A percentile compares a stretch with the other conserved stretches of the same genome.
These are phyloP conservation scores for Phylloporus rhodoxanthus DNA, from an alignment of 768 basidiomycete genomes.

Conservation along the genomic window DNA sequence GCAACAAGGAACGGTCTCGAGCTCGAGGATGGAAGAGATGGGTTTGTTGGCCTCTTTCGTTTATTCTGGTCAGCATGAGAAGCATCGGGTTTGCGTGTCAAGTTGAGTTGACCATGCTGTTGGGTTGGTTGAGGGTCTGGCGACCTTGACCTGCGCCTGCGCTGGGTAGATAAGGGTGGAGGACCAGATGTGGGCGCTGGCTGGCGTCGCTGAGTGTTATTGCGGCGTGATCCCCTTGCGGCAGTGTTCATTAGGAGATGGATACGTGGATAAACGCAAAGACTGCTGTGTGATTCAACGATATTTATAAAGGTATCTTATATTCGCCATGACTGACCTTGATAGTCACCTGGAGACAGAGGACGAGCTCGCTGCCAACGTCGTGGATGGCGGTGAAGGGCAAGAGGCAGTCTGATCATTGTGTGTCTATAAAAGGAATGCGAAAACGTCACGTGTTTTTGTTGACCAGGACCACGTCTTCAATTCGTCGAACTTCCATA, in stretches of 20 bases:
- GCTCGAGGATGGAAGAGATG: conserved; percentile 9
- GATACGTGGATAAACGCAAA: not conserved
- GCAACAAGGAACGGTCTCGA: conserved; percentile 27
- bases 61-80: conserved; percentile 21
- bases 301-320: not conserved
- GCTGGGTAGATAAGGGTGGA: conserved; percentile 14
- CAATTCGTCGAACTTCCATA: too few relatives aligned
- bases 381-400: conserved; percentile 10
- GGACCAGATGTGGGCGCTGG: conserved; percentile 14
- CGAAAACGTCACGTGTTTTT: conserved; percentile 13
- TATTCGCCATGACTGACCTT: conserved; percentile 3
- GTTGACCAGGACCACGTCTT: too few relatives aligned
- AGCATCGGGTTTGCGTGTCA: conserved; percentile 18
- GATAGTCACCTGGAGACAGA: not conserved
- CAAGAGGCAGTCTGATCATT: not conserved
- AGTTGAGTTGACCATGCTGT: conserved; percentile 7
- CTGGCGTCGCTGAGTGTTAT: conserved; percentile 22
- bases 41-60: conserved; percentile 27
- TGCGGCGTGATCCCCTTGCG: conserved; percentile 24
- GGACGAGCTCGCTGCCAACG: not conserved
- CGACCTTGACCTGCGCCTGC: conserved; percentile 33
- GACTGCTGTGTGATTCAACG: conserved; percentile 1
- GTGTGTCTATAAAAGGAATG: conserved; percentile 8
- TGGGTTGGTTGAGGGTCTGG: conserved; percentile 26
- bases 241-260: conserved; percentile 19